These are phyloP conservation scores for Acanthamoeba triangularis DNA, from an alignment of 208 protist species.

Conservation along the genomic window DNA sequence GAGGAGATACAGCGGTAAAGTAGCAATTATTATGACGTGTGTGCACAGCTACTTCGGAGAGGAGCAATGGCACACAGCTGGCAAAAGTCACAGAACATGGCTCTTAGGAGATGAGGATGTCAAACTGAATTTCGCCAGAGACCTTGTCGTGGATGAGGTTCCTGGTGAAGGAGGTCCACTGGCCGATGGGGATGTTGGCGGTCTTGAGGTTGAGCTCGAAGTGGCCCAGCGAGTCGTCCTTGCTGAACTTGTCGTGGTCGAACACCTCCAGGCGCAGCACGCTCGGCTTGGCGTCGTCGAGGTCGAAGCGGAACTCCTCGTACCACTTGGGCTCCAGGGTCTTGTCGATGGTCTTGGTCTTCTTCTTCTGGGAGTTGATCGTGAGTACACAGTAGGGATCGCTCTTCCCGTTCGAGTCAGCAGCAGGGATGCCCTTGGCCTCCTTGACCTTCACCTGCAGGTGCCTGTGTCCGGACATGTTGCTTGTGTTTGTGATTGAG, in stretches of 20 bases:
- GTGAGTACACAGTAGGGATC: constrained; percentile 26
- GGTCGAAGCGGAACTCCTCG: constrained; percentile 64
- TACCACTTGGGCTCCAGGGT: constrained; percentile 16
- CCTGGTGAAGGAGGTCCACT: constrained; percentile 47
- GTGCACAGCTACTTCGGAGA: too few species aligned
- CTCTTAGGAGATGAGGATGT: constrained; percentile 30
- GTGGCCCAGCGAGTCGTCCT: constrained; percentile 75
- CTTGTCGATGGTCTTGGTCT: constrained; percentile 68
- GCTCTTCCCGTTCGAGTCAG: constrained; percentile 62
- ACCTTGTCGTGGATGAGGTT: constrained; percentile 59
- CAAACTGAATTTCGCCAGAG: constrained; percentile 18
- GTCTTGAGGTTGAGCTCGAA: constrained; percentile 63
- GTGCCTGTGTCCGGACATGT: constrained; percentile 47
- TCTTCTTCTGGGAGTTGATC: constrained; percentile 62
- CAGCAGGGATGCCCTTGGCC: constrained; percentile 50
- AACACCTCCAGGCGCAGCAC: constrained; percentile 51
- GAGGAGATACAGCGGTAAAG: too few species aligned
- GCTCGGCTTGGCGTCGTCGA: background rate
- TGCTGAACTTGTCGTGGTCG: constrained; percentile 74
- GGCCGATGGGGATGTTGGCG: constrained; percentile 33
- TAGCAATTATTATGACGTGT: too few species aligned
- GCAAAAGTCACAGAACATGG: too few species aligned
- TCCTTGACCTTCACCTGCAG: constrained; percentile 41
- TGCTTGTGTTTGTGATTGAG: background rate
- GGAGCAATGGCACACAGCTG: too few species aligned